These are phyloP conservation scores for Fusarium odoratissimum DNA, from an alignment of 2,329 filamentous ascomycete species.

Conservation along the genomic window DNA sequence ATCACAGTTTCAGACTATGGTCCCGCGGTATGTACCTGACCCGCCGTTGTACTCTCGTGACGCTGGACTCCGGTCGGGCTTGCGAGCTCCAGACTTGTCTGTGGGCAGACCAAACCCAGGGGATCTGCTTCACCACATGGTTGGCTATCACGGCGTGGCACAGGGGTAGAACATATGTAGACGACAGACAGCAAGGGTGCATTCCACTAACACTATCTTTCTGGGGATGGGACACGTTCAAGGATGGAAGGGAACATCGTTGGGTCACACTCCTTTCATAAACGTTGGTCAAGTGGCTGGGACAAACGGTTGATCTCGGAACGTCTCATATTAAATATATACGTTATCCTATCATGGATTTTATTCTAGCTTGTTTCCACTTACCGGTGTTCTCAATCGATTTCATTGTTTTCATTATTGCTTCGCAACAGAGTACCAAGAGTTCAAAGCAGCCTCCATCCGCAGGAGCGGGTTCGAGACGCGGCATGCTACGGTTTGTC, in stretches of 20 bases:
- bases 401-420: background rate
- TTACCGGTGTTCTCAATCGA: background rate
- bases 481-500: background rate
- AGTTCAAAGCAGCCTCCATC: background rate
- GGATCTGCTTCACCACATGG: constrained; percentile 6
- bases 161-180: background rate
- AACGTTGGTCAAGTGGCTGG: background rate
- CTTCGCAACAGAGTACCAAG: background rate
- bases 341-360: constrained; percentile 31
- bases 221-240: background rate
- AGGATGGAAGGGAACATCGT: background rate
- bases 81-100: constrained; percentile 21
- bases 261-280: constrained; percentile 24
- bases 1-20: constrained; percentile 3
- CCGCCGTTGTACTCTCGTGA: constrained; percentile 1
- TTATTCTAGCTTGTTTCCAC: background rate
- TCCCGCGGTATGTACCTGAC: constrained; percentile 20
- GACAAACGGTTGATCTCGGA: background rate
- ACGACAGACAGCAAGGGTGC: background rate
- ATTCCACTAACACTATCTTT: background rate
- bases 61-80: constrained; percentile 2
- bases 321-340: constrained; percentile 18
- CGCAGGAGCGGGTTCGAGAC: background rate
- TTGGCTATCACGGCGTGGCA: constrained; percentile 18
- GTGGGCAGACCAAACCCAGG: background rate